A percentile compares a stretch with the other conserved stretches of the same genome.
Evolutionary conservation across 345 rosid genomes (phyloP).

Genomic region (Balakata baccata): DNA sequence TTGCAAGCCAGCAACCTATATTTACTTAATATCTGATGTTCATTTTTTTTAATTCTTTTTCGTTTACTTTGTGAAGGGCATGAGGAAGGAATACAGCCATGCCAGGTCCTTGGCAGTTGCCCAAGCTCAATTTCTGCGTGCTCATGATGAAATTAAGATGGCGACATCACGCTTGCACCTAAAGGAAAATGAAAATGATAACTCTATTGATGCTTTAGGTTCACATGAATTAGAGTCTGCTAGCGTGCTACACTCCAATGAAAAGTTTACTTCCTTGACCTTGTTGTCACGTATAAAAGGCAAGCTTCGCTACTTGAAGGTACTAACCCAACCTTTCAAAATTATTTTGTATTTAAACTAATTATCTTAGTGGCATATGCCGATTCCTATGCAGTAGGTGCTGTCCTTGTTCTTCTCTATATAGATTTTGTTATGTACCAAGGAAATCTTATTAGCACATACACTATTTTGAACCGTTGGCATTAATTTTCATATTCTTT

Average conservation of each 20-base stretch:
- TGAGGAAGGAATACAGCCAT: constrained; percentile 82
- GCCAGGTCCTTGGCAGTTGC: constrained; percentile 77
- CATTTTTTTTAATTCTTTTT: constrained; percentile 5
- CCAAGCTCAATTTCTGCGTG: constrained; percentile 81
- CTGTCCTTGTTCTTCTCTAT: not conserved
- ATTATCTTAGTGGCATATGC: not conserved
- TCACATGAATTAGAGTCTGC: constrained; percentile 67
- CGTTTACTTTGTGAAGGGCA: constrained; percentile 39
- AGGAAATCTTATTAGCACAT: not conserved
- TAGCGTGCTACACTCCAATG: constrained; percentile 66
- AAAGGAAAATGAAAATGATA: constrained; percentile 69
- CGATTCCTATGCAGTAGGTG: not conserved
- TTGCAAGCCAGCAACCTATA: constrained; percentile 13
- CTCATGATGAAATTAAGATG: constrained; percentile 93
- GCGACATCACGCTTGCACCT: constrained; percentile 81
- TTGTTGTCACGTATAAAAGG: constrained; percentile 61
- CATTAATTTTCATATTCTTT: no score
- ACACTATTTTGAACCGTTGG: no score
- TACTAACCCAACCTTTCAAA: constrained; percentile 19
- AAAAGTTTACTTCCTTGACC: constrained; percentile 69
- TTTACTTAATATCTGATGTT: constrained; percentile 25
- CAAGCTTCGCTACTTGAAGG: constrained; percentile 92
- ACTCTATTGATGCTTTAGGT: constrained; percentile 70
- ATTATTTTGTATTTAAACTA: not conserved
- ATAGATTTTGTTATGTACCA: not conserved